These are phyloP conservation scores for Ustilaginoidea virens DNA, from an alignment of 2,329 filamentous ascomycete genomes.

Conservation along the genomic window DNA sequence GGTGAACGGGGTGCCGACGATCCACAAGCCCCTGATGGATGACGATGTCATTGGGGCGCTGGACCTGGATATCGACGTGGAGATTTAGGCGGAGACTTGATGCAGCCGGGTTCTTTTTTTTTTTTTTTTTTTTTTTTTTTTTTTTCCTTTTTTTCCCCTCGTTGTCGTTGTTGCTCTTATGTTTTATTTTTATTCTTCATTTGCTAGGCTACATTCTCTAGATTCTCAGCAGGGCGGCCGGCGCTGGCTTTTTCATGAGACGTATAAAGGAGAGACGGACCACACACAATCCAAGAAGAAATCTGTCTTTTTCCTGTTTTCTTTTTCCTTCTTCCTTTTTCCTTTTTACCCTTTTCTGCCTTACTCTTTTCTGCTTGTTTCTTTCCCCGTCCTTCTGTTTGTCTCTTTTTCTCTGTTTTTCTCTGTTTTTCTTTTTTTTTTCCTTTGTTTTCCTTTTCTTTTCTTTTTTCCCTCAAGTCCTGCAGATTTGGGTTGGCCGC, in stretches of 20 bases:
- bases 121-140: neutral
- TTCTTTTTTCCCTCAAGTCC: slow-evolving; percentile 1
- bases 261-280: too few relatives aligned
- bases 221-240: too few relatives aligned
- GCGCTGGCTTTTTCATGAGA: too few relatives aligned
- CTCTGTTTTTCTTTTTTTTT: neutral
- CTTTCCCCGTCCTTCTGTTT: neutral
- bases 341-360: neutral
- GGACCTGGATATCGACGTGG: slow-evolving; percentile 85
- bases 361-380: neutral
- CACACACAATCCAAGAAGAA: too few relatives aligned
- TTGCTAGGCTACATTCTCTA: too few relatives aligned
- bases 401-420: neutral
- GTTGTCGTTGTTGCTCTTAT: neutral
- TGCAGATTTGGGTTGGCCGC: slow-evolving; percentile 5
- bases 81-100: slow-evolving; percentile 39
- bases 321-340: neutral
- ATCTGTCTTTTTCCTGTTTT: too few relatives aligned
- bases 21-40: slow-evolving; percentile 69
- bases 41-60: slow-evolving; percentile 84
- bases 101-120: neutral
- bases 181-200: neutral
- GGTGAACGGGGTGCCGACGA: slow-evolving; percentile 47
- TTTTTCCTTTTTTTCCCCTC: neutral
- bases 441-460: slow-evolving; percentile 5